Base-by-base conservation (phyloP, 2,329 filamentous ascomycete species). In the Ophiosphaerella narmari region DNA sequence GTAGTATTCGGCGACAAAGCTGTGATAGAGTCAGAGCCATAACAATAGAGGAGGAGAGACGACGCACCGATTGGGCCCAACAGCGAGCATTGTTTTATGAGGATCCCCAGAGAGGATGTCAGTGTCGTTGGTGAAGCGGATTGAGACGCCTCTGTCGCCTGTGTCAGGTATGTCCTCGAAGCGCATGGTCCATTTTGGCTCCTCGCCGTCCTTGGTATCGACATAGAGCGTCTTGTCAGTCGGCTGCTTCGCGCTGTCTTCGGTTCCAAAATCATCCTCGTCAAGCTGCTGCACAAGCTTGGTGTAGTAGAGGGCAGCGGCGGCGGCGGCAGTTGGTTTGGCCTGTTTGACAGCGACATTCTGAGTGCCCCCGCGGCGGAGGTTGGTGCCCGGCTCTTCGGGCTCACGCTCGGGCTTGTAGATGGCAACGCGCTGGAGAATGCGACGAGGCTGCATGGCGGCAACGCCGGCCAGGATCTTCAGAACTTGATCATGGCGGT, bases 401-500 rank as follows among this genome's bases (percentile, higher is more conserved):
- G 74, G 75, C 66, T 80, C 76, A 61, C 77, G 75, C 59, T 73
- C 72, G 49, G 83, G 81, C 59, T 80, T 82, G 77, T 84, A 86
- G 61, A 86, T 68, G 57, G 85, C 71, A 65, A 80, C 78, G 50
- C 83, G 79, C 67, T 86, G 80, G 42, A 80, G 65, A 43, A 78
- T 69, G 49, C 75, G 74, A 60, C 77, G 76, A 34, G 85, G 84
- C 65, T 85, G 84, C 78, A 84, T 83, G 60, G 80, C 82, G 42
- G 83, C 80, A 47, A 86, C 71, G 44, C 84, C 85, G 34, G 83
- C 80, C 39, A 87, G 76, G 60, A 87, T 82, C 63, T 83, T 81
- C 46, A 86, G 74, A 14, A 86, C 77, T 68, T 84, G 83, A 65
- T 81, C 75, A 74, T 86, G 82, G 62, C 84, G 82, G 34, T 78